Percentiles rank a stretch among this genome's conserved stretches.
Conservation (phyloP, 257 asterid species). For the Nicotiana knightiana region DNA sequence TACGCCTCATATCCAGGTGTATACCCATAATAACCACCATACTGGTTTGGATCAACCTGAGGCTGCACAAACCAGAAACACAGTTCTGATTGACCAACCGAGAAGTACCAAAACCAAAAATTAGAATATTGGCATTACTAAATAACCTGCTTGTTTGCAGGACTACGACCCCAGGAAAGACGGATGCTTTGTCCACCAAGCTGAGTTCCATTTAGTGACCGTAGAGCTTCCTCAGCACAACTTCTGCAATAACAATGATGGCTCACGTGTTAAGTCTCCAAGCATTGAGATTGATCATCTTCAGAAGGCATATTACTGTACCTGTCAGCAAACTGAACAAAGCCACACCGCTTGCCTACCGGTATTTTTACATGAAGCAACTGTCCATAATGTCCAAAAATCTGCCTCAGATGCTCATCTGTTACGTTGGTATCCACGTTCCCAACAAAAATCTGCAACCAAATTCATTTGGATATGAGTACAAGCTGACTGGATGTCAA, state of each 20-base stretch:
- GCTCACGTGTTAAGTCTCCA: neutral
- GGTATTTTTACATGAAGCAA: conserved; percentile 35
- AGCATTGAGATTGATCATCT: neutral
- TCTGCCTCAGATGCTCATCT: conserved; percentile 28
- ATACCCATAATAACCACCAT: conserved; percentile 53
- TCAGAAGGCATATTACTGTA: neutral
- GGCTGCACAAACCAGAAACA: conserved; percentile 14
- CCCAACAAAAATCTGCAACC: conserved; percentile 21
- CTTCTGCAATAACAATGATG: neutral
- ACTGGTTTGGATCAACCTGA: conserved; percentile 34
- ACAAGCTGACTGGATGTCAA: neutral
- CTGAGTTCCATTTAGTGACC: conserved; percentile 23
- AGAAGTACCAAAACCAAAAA: neutral
- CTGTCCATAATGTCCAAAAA: conserved; percentile 27
- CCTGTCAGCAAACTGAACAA: conserved; percentile 34
- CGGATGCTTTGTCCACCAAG: conserved; percentile 29
- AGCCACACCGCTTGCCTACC: conserved; percentile 33
- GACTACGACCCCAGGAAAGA: conserved; percentile 37
- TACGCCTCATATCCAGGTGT: conserved; percentile 66
- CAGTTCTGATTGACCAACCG: neutral
- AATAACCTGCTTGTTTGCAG: conserved; percentile 29
- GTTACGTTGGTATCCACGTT: conserved; percentile 20
- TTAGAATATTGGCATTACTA: neutral
- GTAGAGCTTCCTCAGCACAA: conserved; percentile 28
- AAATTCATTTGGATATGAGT: conserved; percentile 2